These are phyloP conservation scores for Cladophialophora exuberans DNA, from an alignment of 2,329 filamentous ascomycete genomes.

Conservation along the genomic window DNA sequence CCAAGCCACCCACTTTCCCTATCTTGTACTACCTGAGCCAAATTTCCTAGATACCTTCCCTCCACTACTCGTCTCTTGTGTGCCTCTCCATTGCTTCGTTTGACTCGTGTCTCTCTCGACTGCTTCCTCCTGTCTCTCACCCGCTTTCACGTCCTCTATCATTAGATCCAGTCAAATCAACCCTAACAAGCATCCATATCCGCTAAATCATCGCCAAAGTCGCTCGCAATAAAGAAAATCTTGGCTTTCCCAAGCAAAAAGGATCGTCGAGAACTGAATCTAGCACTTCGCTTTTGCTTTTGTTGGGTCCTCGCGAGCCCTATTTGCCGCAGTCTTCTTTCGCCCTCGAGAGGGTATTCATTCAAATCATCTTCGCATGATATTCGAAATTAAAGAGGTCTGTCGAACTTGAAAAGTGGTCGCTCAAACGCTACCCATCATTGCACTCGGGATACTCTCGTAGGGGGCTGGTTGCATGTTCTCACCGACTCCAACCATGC, in stretches of 20 bases:
- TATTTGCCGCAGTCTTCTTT: neutral
- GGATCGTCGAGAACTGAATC: constrained; percentile 20
- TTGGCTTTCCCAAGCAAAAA: neutral
- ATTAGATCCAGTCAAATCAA: no score
- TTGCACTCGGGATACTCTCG: constrained; percentile 24
- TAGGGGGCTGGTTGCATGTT: constrained; percentile 22
- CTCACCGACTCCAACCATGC: constrained; percentile 11
- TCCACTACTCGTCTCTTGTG: no score
- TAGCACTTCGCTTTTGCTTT: constrained; percentile 1
- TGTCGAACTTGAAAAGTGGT: neutral
- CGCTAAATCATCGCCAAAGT: neutral
- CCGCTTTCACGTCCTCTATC: no score
- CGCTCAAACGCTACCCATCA: constrained; percentile 16
- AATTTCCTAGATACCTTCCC: no score
- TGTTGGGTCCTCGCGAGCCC: constrained; percentile 18
- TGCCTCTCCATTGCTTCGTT: no score
- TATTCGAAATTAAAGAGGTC: neutral
- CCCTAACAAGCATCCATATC: no score
- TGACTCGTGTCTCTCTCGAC: no score
- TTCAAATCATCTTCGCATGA: neutral
- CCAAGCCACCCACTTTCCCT: no score
- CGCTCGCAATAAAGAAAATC: neutral
- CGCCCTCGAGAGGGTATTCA: neutral
- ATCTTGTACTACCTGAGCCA: no score
- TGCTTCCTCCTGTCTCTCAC: no score